A percentile compares a stretch with the other conserved stretches of the same genome.
These are phyloP conservation scores for Rhizopus stolonifer DNA, from an alignment of 371 early-diverging fungal genomes.

Conservation along the genomic window DNA sequence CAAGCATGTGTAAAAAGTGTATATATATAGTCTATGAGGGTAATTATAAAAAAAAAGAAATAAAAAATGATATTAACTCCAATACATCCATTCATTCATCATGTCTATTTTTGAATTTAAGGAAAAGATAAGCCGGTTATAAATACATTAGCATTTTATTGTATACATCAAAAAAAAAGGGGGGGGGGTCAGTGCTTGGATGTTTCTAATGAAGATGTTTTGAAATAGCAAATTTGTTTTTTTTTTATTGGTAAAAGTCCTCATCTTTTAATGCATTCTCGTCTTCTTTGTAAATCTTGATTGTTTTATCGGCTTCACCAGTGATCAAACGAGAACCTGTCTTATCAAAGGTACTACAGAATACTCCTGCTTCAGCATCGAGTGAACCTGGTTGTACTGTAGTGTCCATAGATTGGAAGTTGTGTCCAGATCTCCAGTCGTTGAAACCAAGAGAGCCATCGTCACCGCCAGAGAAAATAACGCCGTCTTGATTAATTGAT, in stretches of 20 bases:
- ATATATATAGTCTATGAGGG: too few species aligned
- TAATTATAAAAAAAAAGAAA: too few species aligned
- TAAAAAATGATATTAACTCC: too few species aligned
- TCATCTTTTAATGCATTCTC: constrained; percentile 58
- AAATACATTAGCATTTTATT: too few species aligned
- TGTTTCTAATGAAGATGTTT: too few species aligned
- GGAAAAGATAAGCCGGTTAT: too few species aligned
- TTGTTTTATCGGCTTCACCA: constrained; percentile 97
- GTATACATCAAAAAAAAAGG: too few species aligned
- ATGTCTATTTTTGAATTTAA: too few species aligned
- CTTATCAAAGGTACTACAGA: constrained; percentile 92
- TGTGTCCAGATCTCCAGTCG: constrained; percentile 95
- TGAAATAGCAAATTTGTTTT: background rate
- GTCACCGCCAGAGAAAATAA: constrained; percentile 94
- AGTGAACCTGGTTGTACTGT: constrained; percentile 94
- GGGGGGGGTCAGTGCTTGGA: too few species aligned
- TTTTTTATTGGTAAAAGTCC: constrained; percentile 32
- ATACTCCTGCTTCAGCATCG: constrained; percentile 94
- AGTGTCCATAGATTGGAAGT: constrained; percentile 88
- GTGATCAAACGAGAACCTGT: constrained; percentile 94
- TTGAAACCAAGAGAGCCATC: constrained; percentile 95
- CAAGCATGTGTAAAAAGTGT: too few species aligned
- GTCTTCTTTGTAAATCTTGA: constrained; percentile 95
- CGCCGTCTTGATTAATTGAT: constrained; percentile 86
- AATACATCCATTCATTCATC: too few species aligned